Base-by-base conservation (phyloP, 2,329 filamentous ascomycete genomes). In the Amauroascus verrucosus region DNA sequence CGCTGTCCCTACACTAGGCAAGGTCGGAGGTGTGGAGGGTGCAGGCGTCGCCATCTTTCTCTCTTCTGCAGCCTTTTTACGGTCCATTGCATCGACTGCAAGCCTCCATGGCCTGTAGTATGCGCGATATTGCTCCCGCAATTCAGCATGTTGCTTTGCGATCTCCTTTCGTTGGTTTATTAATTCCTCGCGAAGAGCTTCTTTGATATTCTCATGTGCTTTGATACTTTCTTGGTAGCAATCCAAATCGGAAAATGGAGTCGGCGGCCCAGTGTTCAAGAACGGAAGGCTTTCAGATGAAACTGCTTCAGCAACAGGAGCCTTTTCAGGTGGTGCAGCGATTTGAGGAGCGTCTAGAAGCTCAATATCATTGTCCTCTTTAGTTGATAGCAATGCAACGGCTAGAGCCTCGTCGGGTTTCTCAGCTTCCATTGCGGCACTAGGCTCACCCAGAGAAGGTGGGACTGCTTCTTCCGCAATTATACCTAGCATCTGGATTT, bases 251-350 rank as follows among this genome's bases (percentile, higher is more conserved):
- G 71, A 71, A 18, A 73, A 61, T 1, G 72, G 70, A 5, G 70
- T 72, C 4, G 66, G 72, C 28, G 71, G 69, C 0, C 69, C 71
- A 18, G 64, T 62, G 35, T 66, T 61, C 18, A 76, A 60, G 57
- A 75, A 77, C 3, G 74, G 74, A n/a, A 77, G 62, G 53, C 61
- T 67, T 16, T 74, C 70, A 38, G 75, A 53, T 1, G 69, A 66
- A 18, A 72, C 65, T 7, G 63, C 63, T 13, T 65, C 59, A n/a
- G 54, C 48, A 14, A 57, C 48, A 7, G 58, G 38, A 14, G 60
- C 51, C 18, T 62, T 47, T 13, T 59, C 59, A 2, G 56, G 50
- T 3, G 53, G 40, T 6, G 47, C 48, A 2, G 43, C 46, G 11
- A 47, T 44, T 7, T 53, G 38, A 20, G 47, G 35, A 35, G 53